phyloP scores from a whole-genome alignment of 805 yeast species.

The Starmerella bombi region DNA sequence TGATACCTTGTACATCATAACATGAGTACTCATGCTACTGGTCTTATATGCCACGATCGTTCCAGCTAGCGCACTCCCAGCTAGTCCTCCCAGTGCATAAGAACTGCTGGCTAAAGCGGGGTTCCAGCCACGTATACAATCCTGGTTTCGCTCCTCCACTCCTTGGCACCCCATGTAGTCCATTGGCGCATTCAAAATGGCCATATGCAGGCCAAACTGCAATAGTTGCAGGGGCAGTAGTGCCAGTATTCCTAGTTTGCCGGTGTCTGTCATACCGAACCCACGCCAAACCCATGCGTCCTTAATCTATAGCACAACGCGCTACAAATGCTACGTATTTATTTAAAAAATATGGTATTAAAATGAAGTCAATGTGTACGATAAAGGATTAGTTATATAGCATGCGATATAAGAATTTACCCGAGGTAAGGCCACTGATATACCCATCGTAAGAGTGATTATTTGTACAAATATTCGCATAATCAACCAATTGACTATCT shows the following conservation, averaged over 20 bases:
- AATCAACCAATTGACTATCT: too few species aligned
- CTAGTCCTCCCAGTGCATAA: slow-evolving; percentile 71
- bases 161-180: slow-evolving; percentile 45
- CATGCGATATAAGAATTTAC: too few species aligned
- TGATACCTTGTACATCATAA: neutral
- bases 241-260: slow-evolving; percentile 2
- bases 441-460: too few species aligned
- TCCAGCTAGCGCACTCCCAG: slow-evolving; percentile 62
- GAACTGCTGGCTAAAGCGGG: slow-evolving; percentile 66
- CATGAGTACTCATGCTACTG: neutral
- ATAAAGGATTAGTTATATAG: too few species aligned
- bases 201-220: slow-evolving; percentile 90
- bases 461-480: too few species aligned
- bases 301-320: too few species aligned
- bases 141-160: slow-evolving; percentile 16
- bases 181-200: slow-evolving; percentile 87
- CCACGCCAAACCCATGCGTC: neutral
- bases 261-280: neutral
- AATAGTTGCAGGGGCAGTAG: slow-evolving; percentile 38
- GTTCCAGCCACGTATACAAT: slow-evolving; percentile 47
- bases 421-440: too few species aligned
- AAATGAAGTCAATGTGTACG: too few species aligned
- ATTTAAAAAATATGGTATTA: too few species aligned
- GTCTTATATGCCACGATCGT: slow-evolving; percentile 23
- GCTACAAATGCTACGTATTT: neutral